phyloP scores from a whole-genome alignment of 495 filamentous ascomycete species.

The Aspergillus carlsbadensis region DNA sequence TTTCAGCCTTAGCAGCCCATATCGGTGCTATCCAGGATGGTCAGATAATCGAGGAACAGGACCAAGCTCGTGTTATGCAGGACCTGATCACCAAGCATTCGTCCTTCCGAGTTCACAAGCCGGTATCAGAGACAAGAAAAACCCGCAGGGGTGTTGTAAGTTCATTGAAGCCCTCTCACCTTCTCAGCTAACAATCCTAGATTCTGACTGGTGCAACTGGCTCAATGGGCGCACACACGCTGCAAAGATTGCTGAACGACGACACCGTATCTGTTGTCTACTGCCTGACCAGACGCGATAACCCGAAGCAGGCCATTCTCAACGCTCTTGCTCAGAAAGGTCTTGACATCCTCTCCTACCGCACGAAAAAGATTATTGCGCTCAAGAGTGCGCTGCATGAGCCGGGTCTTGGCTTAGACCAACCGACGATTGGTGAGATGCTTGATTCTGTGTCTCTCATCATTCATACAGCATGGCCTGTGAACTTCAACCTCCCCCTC shows the following conservation, averaged over 20 bases:
- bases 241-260: slow-evolving; percentile 46
- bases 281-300: slow-evolving; percentile 50
- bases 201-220: slow-evolving; percentile 62
- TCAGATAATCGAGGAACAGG: slow-evolving; percentile 18
- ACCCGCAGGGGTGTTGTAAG: slow-evolving; percentile 41
- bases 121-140: slow-evolving; percentile 20
- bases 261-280: slow-evolving; percentile 45
- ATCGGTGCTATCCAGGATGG: slow-evolving; percentile 45
- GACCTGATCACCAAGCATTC: slow-evolving; percentile 51
- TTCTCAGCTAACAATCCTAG: slow-evolving; percentile 25
- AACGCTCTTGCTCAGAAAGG: slow-evolving; percentile 34
- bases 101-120: slow-evolving; percentile 37
- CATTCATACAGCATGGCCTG: slow-evolving; percentile 59
- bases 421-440: slow-evolving; percentile 32
- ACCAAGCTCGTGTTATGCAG: slow-evolving; percentile 39
- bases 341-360: slow-evolving; percentile 26
- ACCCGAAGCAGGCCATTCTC: slow-evolving; percentile 26
- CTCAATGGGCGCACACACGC: slow-evolving; percentile 54
- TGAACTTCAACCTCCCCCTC: slow-evolving; percentile 53
- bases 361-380: slow-evolving; percentile 36
- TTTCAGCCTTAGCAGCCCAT: slow-evolving; percentile 42
- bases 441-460: slow-evolving; percentile 44
- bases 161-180: background rate
- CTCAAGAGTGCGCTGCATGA: slow-evolving; percentile 40
- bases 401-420: slow-evolving; percentile 43